These are phyloP conservation scores for Scenedesmus sp. DNA, from an alignment of 163 green algal species.

Conservation along the genomic window DNA sequence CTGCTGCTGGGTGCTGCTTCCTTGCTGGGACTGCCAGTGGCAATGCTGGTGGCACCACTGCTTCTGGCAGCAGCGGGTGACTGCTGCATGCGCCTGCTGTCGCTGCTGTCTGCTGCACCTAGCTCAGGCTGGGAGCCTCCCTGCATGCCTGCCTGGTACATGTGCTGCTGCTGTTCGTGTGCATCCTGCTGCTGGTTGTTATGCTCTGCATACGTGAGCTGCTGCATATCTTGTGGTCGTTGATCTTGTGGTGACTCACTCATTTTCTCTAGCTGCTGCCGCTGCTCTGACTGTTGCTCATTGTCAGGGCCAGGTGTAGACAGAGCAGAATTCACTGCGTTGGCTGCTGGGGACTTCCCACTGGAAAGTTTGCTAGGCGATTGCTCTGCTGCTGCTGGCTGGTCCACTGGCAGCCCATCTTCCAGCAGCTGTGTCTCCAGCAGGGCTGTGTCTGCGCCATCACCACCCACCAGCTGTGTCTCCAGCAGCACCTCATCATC, in stretches of 20 bases:
- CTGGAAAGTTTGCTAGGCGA: neutral
- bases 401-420: neutral
- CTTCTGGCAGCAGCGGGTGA: neutral
- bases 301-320: no score
- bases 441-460: neutral
- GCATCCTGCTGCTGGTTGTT: neutral
- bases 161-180: neutral
- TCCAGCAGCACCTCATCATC: neutral
- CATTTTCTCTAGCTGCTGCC: no score
- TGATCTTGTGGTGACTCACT: no score
- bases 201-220: no score
- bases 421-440: neutral
- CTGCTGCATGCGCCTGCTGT: slow-evolving; percentile 10
- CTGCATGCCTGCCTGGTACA: neutral
- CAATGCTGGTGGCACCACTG: neutral
- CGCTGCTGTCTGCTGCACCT: neutral
- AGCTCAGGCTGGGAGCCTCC: neutral
- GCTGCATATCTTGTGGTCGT: no score
- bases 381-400: neutral
- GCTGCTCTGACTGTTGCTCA: neutral
- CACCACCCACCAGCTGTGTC: neutral
- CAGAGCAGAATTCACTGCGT: no score
- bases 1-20: neutral
- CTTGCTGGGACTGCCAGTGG: neutral
- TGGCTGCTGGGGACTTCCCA: no score